Evolutionary conservation across 176 grass and related monocot species (phyloP).

Genomic region (Stipa capillata): DNA sequence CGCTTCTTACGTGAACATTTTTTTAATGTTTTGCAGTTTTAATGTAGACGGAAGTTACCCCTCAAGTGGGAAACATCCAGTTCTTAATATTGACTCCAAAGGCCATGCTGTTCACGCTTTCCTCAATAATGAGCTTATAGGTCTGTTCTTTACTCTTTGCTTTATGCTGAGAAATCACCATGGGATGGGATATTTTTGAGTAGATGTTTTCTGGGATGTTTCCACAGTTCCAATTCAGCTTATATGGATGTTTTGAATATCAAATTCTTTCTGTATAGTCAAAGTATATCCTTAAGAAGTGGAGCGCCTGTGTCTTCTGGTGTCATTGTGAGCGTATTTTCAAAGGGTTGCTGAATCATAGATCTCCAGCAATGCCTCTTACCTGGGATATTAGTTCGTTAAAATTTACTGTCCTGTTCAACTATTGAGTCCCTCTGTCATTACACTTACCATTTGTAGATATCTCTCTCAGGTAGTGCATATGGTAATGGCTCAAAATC

Average conservation of each 20-base stretch:
- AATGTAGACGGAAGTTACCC: conserved; percentile 47
- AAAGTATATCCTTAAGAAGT: not conserved
- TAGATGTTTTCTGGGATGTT: not conserved
- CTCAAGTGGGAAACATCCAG: conserved; percentile 23
- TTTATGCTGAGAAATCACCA: not conserved
- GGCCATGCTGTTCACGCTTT: conserved; percentile 89
- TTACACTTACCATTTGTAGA: not conserved
- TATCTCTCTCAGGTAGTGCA: conserved; percentile 40
- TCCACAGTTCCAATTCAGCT: not conserved
- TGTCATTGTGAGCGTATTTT: not conserved
- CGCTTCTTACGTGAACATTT: conserved; percentile 9
- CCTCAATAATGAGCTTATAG: conserved; percentile 69
- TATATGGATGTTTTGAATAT: not conserved
- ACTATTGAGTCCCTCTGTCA: not conserved
- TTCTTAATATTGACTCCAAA: conserved; percentile 67
- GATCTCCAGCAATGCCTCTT: not conserved
- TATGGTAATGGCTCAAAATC: conserved; percentile 70
- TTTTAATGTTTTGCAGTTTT: conserved; percentile 48
- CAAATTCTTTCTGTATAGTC: not conserved
- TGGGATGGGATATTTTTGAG: not conserved
- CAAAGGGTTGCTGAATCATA: not conserved
- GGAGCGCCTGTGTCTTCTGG: not conserved
- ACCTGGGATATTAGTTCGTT: not conserved
- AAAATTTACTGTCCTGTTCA: not conserved
- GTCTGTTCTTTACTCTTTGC: conserved; percentile 31